phyloP scores from a whole-genome alignment of 2,329 filamentous ascomycete genomes.

The Catunica adiposa region DNA sequence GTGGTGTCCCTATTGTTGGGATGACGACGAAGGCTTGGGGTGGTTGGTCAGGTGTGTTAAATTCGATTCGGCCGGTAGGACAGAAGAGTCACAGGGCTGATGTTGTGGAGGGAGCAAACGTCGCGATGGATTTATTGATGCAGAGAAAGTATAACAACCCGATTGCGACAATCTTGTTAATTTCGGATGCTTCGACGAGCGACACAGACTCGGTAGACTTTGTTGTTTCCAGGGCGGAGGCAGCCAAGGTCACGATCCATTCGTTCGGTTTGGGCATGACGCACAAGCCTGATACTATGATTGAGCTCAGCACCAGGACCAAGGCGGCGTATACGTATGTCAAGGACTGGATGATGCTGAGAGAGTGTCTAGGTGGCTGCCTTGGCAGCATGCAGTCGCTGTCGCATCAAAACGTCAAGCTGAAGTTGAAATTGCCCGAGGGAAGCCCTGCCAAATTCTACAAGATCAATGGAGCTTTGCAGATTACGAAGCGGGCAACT shows the following conservation, averaged over 20 bases:
- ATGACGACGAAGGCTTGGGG: constrained; percentile 94
- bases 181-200: constrained; percentile 90
- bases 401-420: constrained; percentile 95
- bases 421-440: constrained; percentile 85
- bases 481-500: constrained; percentile 90
- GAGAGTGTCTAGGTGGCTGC: constrained; percentile 87
- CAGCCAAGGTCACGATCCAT: constrained; percentile 91
- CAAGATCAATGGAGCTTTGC: constrained; percentile 90
- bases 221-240: constrained; percentile 88
- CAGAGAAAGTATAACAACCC: constrained; percentile 92
- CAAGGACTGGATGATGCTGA: constrained; percentile 99
- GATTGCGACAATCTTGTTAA: constrained; percentile 85
- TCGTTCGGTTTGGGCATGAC: constrained; percentile 93
- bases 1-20: constrained; percentile 86
- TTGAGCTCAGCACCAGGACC: constrained; percentile 84
- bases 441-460: constrained; percentile 96
- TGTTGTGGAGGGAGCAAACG: constrained; percentile 92
- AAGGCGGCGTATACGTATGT: constrained; percentile 97
- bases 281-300: constrained; percentile 97
- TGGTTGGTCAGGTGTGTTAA: constrained; percentile 75
- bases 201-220: constrained; percentile 95
- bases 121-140: constrained; percentile 97
- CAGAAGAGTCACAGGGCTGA: constrained; percentile 95
- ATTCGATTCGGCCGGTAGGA: constrained; percentile 78
- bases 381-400: constrained; percentile 80